Evolutionary conservation across 176 grass and related monocot genomes (phyloP), one percentile per base, ranked within the genome.

Genomic region (Triticum urartu): DNA sequence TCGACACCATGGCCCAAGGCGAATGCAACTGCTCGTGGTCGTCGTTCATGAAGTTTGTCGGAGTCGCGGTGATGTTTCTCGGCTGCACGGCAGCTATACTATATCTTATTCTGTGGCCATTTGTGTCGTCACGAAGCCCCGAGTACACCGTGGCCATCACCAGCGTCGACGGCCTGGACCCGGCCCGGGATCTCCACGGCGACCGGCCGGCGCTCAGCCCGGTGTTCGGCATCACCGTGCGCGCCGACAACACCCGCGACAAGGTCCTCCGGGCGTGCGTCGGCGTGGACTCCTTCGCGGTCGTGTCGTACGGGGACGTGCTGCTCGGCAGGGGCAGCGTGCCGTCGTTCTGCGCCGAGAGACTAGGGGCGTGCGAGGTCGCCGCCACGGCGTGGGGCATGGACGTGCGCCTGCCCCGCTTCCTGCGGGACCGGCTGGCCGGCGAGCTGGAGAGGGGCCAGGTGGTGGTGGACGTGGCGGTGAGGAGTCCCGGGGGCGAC

Each of bases 261-360:
- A 13, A 43, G 13, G 8, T 17, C 24, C 0, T 6, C 6, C 7
- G 1, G 11, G 7, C 14, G 20, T 86, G 84, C 75, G 10, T 79
- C 15, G 10, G 56, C 56, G 56, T 59, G 7, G 56, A 59, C 56
- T 59, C 18, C 56, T 59, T 8, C 56, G 56, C 20, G 20, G 20
- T 20, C 56, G 34, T 70, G 64, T 59, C 10, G n/a, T 86, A 86
- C 75, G 75, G 9, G 5, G 64, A 68, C 75, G 75, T 35, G 22
- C n/a, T 86, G 64, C 84, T 86, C 64, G 64, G 64, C 75, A 56
- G 7, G 64, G 84, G 84, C 64, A 32, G 24, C 48, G 47, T 86
- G 75, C 28, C 7, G 10, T 0, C 3, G 22, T 39, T 86, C 64
- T 86, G 75, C 48, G 75, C 50, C 22, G 1, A 10, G 4, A 0